Conservation (phyloP, 1,284 basidiomycete species). For the Ganoderma boninense region DNA sequence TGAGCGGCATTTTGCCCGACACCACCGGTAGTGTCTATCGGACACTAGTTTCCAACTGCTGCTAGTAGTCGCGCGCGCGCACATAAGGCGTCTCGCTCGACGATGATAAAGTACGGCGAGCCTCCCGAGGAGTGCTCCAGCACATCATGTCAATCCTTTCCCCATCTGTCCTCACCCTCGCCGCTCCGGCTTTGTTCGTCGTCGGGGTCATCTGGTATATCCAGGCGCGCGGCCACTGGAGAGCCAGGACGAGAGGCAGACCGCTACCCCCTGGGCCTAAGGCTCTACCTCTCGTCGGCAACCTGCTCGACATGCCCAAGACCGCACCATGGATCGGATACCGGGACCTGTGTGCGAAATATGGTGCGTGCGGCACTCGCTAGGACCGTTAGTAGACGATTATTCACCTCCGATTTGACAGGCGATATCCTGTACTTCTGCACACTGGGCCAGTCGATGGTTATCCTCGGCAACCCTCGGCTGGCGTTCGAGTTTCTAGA, state of each 20-base stretch:
- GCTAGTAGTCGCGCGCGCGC: conserved; percentile 5
- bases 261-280: conserved; percentile 27
- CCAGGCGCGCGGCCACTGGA: conserved; percentile 14
- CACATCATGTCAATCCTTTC: conserved; percentile 2
- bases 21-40: background rate
- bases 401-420: background rate
- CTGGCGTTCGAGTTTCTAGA: conserved; percentile 33
- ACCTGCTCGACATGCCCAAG: conserved; percentile 24
- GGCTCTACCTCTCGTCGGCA: conserved; percentile 23
- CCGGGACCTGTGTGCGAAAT: conserved; percentile 18
- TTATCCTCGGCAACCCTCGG: conserved; percentile 24
- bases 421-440: conserved; percentile 33
- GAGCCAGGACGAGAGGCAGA: conserved; percentile 23
- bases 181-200: background rate
- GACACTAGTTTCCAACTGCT: background rate
- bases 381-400: background rate
- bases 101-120: conserved; percentile 9
- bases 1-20: conserved; percentile 2
- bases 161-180: conserved; percentile 1
- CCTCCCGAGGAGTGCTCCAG: background rate
- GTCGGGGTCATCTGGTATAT: conserved; percentile 11
- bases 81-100: conserved; percentile 13
- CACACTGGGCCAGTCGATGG: conserved; percentile 26
- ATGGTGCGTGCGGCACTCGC: conserved; percentile 8
- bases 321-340: conserved; percentile 19